Conservation (phyloP, 2,329 filamentous ascomycete species). For the Apiospora pterosperma region DNA sequence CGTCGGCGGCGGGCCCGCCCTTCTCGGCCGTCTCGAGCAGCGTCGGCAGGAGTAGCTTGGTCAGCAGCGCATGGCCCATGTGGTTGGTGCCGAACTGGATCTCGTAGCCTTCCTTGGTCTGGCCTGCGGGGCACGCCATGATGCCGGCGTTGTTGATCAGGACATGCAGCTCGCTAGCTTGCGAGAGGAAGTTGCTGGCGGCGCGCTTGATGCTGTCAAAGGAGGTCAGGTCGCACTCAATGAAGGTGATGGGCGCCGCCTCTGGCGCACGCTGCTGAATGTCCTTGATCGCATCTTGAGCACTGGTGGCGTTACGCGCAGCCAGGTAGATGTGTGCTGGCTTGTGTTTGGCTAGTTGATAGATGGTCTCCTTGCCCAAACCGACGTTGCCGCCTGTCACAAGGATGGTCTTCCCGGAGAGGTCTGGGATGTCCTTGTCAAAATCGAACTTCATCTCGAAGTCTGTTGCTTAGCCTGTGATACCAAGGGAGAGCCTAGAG, state of each 20-base stretch:
- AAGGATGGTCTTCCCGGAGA: neutral
- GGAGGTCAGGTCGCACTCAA: slow-evolving; percentile 35
- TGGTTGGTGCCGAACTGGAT: slow-evolving; percentile 8
- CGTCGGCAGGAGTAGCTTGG: slow-evolving; percentile 1
- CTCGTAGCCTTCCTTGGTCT: slow-evolving; percentile 5
- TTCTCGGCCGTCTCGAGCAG: slow-evolving; percentile 5
- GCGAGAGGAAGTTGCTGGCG: slow-evolving; percentile 23
- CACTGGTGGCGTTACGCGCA: neutral
- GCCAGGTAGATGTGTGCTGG: slow-evolving; percentile 1
- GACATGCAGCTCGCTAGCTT: neutral
- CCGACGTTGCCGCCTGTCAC: slow-evolving; percentile 4
- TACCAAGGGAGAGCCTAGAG: neutral
- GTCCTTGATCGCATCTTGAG: slow-evolving; percentile 3
- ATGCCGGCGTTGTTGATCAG: slow-evolving; percentile 8
- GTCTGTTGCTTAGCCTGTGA: neutral
- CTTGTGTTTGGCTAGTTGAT: slow-evolving; percentile 4
- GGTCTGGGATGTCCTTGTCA: slow-evolving; percentile 5
- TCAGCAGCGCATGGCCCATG: slow-evolving; percentile 6
- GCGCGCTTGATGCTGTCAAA: slow-evolving; percentile 30
- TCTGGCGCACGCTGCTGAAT: neutral
- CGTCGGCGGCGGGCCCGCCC: slow-evolving; percentile 5
- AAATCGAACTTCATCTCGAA: slow-evolving; percentile 1
- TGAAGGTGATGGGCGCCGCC: slow-evolving; percentile 15
- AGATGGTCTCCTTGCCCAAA: slow-evolving; percentile 3
- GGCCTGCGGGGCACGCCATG: neutral